A percentile compares a stretch with the other conserved stretches of the same genome.
Conservation (phyloP, 2,329 filamentous ascomycete species). For the Fusarium udum region DNA sequence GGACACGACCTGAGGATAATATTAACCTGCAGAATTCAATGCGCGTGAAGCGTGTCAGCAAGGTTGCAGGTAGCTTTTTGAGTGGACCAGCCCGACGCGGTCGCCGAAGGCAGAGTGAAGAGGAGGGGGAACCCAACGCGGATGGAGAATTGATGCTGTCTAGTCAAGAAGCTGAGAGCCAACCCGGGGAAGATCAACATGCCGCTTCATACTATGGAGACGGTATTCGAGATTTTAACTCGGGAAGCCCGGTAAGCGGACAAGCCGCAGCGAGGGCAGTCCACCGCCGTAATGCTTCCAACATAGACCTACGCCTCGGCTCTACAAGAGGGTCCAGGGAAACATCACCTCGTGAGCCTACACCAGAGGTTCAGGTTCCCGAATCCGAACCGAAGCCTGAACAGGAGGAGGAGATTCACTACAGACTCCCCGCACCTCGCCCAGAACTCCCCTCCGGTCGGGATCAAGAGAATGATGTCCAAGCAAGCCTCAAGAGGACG, state of each 20-base stretch:
- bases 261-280: slow-evolving; percentile 55
- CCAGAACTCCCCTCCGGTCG: slow-evolving; percentile 68
- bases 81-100: slow-evolving; percentile 83
- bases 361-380: slow-evolving; percentile 22
- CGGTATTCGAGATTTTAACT: slow-evolving; percentile 60
- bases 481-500: slow-evolving; percentile 71
- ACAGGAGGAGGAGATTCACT: slow-evolving; percentile 54
- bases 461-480: slow-evolving; percentile 87
- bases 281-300: slow-evolving; percentile 53
- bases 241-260: slow-evolving; percentile 67
- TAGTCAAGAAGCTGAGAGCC: slow-evolving; percentile 55
- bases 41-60: slow-evolving; percentile 79
- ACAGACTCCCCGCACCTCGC: slow-evolving; percentile 56
- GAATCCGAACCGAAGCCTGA: slow-evolving; percentile 27
- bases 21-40: slow-evolving; percentile 75
- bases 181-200: slow-evolving; percentile 50
- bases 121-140: slow-evolving; percentile 62
- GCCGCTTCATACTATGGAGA: slow-evolving; percentile 57
- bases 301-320: slow-evolving; percentile 48
- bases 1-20: slow-evolving; percentile 68
- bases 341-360: slow-evolving; percentile 26
- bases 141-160: slow-evolving; percentile 54
- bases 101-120: slow-evolving; percentile 60
- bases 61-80: slow-evolving; percentile 78
- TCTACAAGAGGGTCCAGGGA: slow-evolving; percentile 46